phyloP scores from a whole-genome alignment of 1,139 yeast genomes.

The Diutina catenulata region DNA sequence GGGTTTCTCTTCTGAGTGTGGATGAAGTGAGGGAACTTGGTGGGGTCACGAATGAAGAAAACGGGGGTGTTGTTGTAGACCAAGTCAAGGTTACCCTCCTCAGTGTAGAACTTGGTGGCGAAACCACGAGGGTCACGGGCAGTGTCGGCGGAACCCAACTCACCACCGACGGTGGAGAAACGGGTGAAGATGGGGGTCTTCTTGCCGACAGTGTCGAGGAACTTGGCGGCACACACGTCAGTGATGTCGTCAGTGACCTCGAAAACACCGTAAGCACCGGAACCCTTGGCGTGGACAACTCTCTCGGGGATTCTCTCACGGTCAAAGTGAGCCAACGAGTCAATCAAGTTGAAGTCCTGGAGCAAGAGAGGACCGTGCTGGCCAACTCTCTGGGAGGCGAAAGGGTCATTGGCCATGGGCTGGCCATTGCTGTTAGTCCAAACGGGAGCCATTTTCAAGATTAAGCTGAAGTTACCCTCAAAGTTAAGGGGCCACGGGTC shows the following conservation, averaged over 20 bases:
- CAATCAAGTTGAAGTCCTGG: constrained; percentile 72
- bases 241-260: constrained; percentile 70
- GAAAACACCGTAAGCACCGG: constrained; percentile 74
- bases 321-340: constrained; percentile 71
- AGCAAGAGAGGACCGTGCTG: constrained; percentile 53
- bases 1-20: constrained; percentile 86
- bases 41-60: constrained; percentile 77
- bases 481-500: too few relatives aligned
- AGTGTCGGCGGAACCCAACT: constrained; percentile 71
- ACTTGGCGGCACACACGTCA: constrained; percentile 60
- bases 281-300: constrained; percentile 86
- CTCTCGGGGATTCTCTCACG: constrained; percentile 85
- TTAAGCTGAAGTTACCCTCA: too few relatives aligned
- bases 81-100: constrained; percentile 81
- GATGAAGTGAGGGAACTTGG: constrained; percentile 79
- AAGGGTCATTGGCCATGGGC: constrained; percentile 49
- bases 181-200: constrained; percentile 65
- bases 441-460: constrained; percentile 20
- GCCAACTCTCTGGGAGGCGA: constrained; percentile 67
- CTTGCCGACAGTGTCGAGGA: constrained; percentile 63
- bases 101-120: constrained; percentile 72
- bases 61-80: constrained; percentile 87
- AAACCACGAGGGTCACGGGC: constrained; percentile 91
- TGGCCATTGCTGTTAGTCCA: constrained; percentile 66
- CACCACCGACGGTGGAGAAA: constrained; percentile 88